Base-by-base conservation (phyloP, 2,329 filamentous ascomycete species). In the Aspergillus melleus region DNA sequence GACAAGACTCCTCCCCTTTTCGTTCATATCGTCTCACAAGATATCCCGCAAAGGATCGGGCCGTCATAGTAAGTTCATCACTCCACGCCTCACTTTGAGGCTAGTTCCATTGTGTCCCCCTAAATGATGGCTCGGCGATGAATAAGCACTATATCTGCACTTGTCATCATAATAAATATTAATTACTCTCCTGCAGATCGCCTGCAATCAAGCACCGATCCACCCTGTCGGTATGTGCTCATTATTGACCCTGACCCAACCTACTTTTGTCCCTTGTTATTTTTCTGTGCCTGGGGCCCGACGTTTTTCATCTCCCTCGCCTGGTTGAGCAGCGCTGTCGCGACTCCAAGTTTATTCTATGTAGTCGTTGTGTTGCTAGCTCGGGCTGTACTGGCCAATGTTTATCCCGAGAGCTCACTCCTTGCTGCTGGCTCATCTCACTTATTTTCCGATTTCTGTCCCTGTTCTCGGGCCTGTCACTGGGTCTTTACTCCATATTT, bases 81-180 rank as follows among this genome's bases (percentile, higher is more conserved):
- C 20, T 55, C 42, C 42, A 49, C 49, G 49, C 42, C 50, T 52
- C 57, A 58, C 46, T 54, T 58, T 63, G 49, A 36, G 32, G 32
- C 44, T 52, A 52, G 54, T 58, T 49, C 50, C 51, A 47, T 53
- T 39, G 44, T 49, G 49, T 47, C 46, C 44, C 32, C 59, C 50
- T 24, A 20, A 32, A 16, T 12, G 54, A 65, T 70, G 68, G 64
- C 60, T 69, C 63, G 65, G 64, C 66, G 64, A 72, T 71, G 70
- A 65, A 68, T 61, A 66, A 66, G 58, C 67, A 66, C 32, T 66
- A 20, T 42, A 26, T 19, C 30, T 12, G 20, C 20, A 42, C 20
- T 52, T 54, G 52, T 57, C 57, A 62, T 61, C 60, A 53, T 47
- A 49, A 49, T 54, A 29, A 49, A 49, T 54, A 36, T 57, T 63